phyloP scores from a whole-genome alignment of 83 land plant species.

The Picea mariana region DNA sequence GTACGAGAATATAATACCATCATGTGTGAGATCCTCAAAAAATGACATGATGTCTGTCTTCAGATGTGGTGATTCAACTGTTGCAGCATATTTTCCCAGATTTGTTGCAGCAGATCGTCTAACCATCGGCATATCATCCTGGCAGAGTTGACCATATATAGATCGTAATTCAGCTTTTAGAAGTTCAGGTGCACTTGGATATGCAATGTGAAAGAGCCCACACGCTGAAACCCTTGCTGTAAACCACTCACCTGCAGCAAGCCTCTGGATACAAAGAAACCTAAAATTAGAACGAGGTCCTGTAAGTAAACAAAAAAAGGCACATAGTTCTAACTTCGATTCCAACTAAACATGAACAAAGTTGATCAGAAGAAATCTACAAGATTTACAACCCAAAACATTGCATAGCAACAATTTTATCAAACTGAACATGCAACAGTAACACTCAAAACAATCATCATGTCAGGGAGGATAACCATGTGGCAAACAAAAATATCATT shows the following conservation, averaged over 20 bases:
- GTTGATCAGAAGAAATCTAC: background rate
- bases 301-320: constrained; percentile 4
- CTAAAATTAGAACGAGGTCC: constrained; percentile 3
- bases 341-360: background rate
- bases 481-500: background rate
- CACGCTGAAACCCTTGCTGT: constrained; percentile 95
- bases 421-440: background rate
- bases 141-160: constrained; percentile 84
- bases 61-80: constrained; percentile 76
- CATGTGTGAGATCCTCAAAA: constrained; percentile 89
- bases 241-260: constrained; percentile 98
- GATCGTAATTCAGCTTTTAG: constrained; percentile 77
- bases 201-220: constrained; percentile 95
- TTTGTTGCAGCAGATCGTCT: constrained; percentile 92
- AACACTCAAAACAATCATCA: background rate
- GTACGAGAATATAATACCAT: constrained; percentile 50
- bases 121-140: constrained; percentile 99
- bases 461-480: background rate
- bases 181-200: constrained; percentile 87
- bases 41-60: constrained; percentile 90
- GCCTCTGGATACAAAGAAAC: constrained; percentile 59
- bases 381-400: too few relatives aligned
- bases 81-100: constrained; percentile 94
- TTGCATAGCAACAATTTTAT: background rate
- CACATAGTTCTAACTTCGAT: background rate